A percentile compares a stretch with the other conserved stretches of the same genome.
These are phyloP conservation scores for Drechslerella dactyloides DNA, from an alignment of 2,329 filamentous ascomycete species.

Conservation along the genomic window DNA sequence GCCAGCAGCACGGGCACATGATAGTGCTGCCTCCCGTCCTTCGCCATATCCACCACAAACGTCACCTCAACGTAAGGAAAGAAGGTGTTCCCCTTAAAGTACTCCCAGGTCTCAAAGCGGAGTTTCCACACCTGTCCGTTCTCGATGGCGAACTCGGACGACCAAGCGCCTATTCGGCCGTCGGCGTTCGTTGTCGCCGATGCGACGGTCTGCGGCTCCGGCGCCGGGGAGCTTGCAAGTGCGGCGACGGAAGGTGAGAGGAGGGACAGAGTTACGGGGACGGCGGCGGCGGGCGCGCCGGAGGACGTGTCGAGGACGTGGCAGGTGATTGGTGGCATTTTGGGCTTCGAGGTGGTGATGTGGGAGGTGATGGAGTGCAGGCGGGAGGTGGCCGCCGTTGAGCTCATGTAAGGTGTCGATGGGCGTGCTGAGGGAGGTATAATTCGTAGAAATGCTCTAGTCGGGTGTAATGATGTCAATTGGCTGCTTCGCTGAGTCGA, in stretches of 20 bases:
- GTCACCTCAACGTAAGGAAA: conserved; percentile 66
- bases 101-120: conserved; percentile 73
- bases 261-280: conserved; percentile 68
- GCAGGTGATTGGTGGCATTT: conserved; percentile 72
- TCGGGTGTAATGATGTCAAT: too few species aligned
- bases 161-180: conserved; percentile 75
- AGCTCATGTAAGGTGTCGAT: conserved; percentile 18
- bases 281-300: conserved; percentile 70
- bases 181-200: conserved; percentile 76
- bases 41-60: conserved; percentile 61
- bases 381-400: conserved; percentile 51
- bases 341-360: conserved; percentile 23
- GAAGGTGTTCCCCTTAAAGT: conserved; percentile 70
- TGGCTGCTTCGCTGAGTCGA: too few species aligned
- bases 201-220: conserved; percentile 58
- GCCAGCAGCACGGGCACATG: conserved; percentile 80
- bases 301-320: conserved; percentile 83
- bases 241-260: conserved; percentile 54
- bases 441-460: not conserved
- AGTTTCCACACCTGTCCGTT: conserved; percentile 68
- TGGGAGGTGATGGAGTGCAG: conserved; percentile 51
- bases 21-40: conserved; percentile 67
- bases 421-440: not conserved
- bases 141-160: conserved; percentile 65
- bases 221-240: conserved; percentile 56